Evolutionary conservation across 768 basidiomycete genomes (phyloP), one percentile per base, ranked within the genome.

Genomic region (Tricholomella constricta): DNA sequence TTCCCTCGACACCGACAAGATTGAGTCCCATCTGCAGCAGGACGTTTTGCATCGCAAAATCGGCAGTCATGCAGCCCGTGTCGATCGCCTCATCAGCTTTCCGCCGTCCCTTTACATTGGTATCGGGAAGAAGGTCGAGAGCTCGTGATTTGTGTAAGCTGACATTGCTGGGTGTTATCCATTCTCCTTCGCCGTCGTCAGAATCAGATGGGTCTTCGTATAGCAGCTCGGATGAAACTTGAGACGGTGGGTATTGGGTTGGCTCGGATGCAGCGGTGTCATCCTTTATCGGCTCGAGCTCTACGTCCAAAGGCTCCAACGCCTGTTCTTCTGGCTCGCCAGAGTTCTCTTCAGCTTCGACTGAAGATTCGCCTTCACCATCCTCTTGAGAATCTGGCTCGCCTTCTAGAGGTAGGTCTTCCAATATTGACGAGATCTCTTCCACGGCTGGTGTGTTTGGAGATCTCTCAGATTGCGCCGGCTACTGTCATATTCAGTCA

Each of bases 21-120:
- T 87, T 89, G 57, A 99, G 72, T 0, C 90, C 90, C 90, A 98
- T 94, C 69, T 97, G 95, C 45, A 99, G 71, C 57, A 96, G 72
- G 19, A 98, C 92, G 63, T 99, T 99, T 72, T 99, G 97, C 86
- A 99, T 97, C 15, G 97, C 97, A 69, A 94, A 98, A 80, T 99
- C 97, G 19, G 91, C 91, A 8, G 97, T 98, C 90, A 98, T 94
- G 67, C 95, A 97, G 15, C 94, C 97, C 5, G 82, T 84, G 47
- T 77, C 78, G 41, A 96, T 62, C 0, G 59, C 34, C 40, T 76
- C 72, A 15, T 76, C 68, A 36, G 75, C 65, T 44, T 68, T 69
- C 51, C 75, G 63, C 59, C 74, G 73, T 52, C 72, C 62, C 42
- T 72, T 73, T 26, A 62, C 66, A 4, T 61, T 57, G n/a, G 71